These are phyloP conservation scores for Purpureocillium takamizusanense DNA, from an alignment of 2,329 filamentous ascomycete species.

Conservation along the genomic window DNA sequence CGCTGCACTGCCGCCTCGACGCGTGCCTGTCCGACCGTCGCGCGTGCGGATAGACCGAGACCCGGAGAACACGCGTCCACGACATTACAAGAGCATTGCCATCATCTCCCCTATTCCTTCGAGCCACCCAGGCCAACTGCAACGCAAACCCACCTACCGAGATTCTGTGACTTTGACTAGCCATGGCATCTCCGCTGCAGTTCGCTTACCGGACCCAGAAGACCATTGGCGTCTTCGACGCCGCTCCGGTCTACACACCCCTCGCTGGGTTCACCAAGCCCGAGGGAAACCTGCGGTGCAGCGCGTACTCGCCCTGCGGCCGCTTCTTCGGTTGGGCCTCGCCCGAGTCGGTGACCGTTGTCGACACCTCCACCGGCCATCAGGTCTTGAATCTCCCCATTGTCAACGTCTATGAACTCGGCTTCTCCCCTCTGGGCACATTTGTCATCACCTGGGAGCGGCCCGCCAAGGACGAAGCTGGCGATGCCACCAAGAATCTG, in stretches of 20 bases:
- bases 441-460: slow-evolving; percentile 97
- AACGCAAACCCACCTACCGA: slow-evolving; percentile 12
- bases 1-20: too few relatives aligned
- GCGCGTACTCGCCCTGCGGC: slow-evolving; percentile 90
- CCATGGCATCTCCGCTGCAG: slow-evolving; percentile 89
- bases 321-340: slow-evolving; percentile 95
- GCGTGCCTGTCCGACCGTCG: too few relatives aligned
- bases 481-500: slow-evolving; percentile 89
- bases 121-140: slow-evolving; percentile 13
- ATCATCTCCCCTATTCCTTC: background rate
- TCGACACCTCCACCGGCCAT: slow-evolving; percentile 71
- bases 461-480: slow-evolving; percentile 82
- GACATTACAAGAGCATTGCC: slow-evolving; percentile 12
- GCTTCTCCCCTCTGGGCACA: slow-evolving; percentile 85
- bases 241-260: slow-evolving; percentile 77
- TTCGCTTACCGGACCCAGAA: slow-evolving; percentile 97
- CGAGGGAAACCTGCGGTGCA: slow-evolving; percentile 90
- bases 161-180: slow-evolving; percentile 78
- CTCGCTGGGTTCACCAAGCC: slow-evolving; percentile 78
- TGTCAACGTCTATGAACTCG: slow-evolving; percentile 84
- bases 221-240: slow-evolving; percentile 88
- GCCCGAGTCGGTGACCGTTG: slow-evolving; percentile 74
- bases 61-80: background rate
- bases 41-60: background rate
- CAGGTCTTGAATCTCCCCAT: slow-evolving; percentile 67